Conservation (phyloP, 495 filamentous ascomycete genomes). For the Amniculicola lignicola region DNA sequence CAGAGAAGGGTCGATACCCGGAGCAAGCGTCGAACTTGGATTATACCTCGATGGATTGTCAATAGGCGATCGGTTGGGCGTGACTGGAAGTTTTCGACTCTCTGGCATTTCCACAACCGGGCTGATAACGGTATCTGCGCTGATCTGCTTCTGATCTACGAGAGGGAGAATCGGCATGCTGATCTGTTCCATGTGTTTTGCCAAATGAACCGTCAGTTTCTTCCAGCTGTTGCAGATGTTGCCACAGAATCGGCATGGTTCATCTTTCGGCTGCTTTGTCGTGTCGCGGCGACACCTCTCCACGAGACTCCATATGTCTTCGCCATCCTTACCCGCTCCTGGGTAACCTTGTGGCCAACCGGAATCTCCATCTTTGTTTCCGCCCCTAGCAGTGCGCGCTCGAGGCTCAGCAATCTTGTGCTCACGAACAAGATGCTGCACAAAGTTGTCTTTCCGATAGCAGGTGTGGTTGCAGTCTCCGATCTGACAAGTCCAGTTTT, state of each 20-base stretch:
- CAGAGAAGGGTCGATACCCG: conserved; percentile 26
- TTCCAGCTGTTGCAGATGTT: conserved; percentile 83
- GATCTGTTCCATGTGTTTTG: conserved; percentile 96
- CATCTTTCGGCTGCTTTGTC: conserved; percentile 60
- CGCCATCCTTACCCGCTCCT: conserved; percentile 42
- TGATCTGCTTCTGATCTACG: conserved; percentile 47
- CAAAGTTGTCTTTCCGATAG: conserved; percentile 91
- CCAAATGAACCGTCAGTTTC: conserved; percentile 88
- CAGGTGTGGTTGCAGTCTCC: conserved; percentile 80
- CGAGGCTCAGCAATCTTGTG: conserved; percentile 85
- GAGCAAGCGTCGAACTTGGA: conserved; percentile 19
- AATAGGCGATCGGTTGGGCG: conserved; percentile 21
- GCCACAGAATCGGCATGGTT: conserved; percentile 88
- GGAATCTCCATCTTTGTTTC: conserved; percentile 43
- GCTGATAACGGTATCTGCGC: conserved; percentile 32
- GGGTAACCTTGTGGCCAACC: neutral
- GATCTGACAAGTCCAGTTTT: conserved; percentile 86
- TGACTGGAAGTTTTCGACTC: conserved; percentile 21
- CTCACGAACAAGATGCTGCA: conserved; percentile 91
- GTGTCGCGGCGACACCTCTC: conserved; percentile 77
- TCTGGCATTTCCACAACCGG: conserved; percentile 33
- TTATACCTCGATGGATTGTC: conserved; percentile 35
- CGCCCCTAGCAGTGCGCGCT: conserved; percentile 32
- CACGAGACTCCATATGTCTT: conserved; percentile 69
- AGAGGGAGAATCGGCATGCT: conserved; percentile 80